Percentiles rank a stretch among this genome's conserved stretches.
Conservation (phyloP, 768 basidiomycete species). For the button mushroom (Agaricus bisporus) region DNA sequence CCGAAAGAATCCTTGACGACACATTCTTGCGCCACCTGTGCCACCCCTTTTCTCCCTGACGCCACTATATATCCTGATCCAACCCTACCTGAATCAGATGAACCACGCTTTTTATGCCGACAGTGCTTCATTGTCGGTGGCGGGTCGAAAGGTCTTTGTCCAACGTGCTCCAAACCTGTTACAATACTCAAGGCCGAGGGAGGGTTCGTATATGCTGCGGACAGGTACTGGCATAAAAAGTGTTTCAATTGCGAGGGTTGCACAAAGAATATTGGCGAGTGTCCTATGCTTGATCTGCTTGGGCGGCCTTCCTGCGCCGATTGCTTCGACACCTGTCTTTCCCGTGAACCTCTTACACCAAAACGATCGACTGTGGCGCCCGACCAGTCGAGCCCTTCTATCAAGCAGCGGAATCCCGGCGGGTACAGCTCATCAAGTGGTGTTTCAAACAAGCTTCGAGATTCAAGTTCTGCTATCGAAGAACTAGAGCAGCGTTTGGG, state of each 20-base stretch:
- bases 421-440: constrained; percentile 32
- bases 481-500: constrained; percentile 60
- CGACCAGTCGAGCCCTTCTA: constrained; percentile 22
- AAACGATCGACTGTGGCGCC: constrained; percentile 31
- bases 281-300: constrained; percentile 78
- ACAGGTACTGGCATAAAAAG: constrained; percentile 72
- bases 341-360: constrained; percentile 40
- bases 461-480: constrained; percentile 53
- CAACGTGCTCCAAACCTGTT: constrained; percentile 62
- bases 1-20: constrained; percentile 67
- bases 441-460: constrained; percentile 30
- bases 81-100: constrained; percentile 22
- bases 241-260: constrained; percentile 78
- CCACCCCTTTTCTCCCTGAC: constrained; percentile 65
- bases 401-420: constrained; percentile 34
- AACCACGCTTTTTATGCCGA: constrained; percentile 65
- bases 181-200: constrained; percentile 74
- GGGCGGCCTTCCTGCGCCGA: constrained; percentile 75
- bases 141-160: constrained; percentile 73
- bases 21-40: constrained; percentile 65
- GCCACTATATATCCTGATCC: constrained; percentile 85
- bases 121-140: constrained; percentile 67
- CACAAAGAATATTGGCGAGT: constrained; percentile 62
- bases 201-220: constrained; percentile 65
- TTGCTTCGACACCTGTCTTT: constrained; percentile 76